Evolutionary conservation across 1,139 yeast genomes (phyloP), one percentile per base, ranked within the genome.

Genomic region (Groenewaldozyma sp.): DNA sequence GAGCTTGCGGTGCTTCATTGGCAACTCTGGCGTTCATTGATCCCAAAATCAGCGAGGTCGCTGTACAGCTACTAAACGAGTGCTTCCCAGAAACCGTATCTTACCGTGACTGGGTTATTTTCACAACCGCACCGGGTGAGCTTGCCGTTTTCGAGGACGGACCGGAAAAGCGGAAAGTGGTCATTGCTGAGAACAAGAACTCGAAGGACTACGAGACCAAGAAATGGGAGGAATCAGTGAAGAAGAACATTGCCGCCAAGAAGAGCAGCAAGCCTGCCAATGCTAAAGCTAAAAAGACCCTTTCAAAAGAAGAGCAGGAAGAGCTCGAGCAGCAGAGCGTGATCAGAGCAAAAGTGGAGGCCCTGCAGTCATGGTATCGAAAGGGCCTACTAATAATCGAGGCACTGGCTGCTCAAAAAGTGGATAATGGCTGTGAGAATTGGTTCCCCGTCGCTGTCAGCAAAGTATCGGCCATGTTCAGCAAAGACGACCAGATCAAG

Each of bases 181-280:
- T 38, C 24, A 37, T 45, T 28, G 59, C 59, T 10, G 65, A 67
- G 36, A 65, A 69, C 51, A 83, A 82, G 53, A 83, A 83, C 55
- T 63, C 82, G 3, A 84, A 77, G 54, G 95, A 87, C 53, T 84
- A 83, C 55, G 94, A 83, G 51, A 82, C 87, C 13, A 68, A 74
- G 46, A 78, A 83, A 54, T 91, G 98, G 97, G 98, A 91, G 58
- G 88, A 81, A 52, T 73, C 74, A 38, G 73, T 91, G 35, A 75
- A 88, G 51, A 76, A 76, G 48, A 91, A 84, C 55, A 68, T 86
- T 42, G 79, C 81, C 1, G 67, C 69, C 42, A 79, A 78, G 58
- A 58, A 58, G 31, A 59, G 57, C 3, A 48, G 51, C 2, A 51
- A 54, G 3, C 44, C 46, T n/a, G 44, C 42, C 5, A 45, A 43